Conservation (phyloP, 106 monocot genomes). For the Acanthochlamys bracteata region DNA sequence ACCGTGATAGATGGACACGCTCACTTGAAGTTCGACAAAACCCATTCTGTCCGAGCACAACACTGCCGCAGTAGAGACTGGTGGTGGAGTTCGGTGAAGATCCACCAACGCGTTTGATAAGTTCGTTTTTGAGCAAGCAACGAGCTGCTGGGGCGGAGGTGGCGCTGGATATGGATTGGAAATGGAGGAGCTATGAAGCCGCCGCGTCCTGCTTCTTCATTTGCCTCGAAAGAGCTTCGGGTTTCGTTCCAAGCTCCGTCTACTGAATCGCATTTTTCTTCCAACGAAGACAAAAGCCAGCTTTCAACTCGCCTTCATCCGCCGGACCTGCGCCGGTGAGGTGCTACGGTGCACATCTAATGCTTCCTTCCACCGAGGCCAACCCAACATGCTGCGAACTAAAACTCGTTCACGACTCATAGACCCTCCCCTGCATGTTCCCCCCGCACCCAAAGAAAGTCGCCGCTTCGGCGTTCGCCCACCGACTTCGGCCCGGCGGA, state of each 20-base stretch:
- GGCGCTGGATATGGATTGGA: conserved; percentile 56
- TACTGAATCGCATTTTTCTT: conserved; percentile 5
- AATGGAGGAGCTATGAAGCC: conserved; percentile 52
- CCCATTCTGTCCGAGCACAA: no score
- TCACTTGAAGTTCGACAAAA: no score
- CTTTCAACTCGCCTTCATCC: neutral
- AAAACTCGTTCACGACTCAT: conserved; percentile 7
- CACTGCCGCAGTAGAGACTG: no score
- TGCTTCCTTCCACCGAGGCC: conserved; percentile 1
- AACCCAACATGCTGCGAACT: conserved; percentile 2
- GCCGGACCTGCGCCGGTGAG: neutral
- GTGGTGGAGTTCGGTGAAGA: conserved; percentile 1
- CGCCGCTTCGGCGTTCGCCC: no score
- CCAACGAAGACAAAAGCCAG: conserved; percentile 12
- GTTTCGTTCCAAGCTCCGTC: conserved; percentile 44
- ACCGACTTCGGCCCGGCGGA: no score
- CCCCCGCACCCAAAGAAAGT: no score
- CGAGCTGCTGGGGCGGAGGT: conserved; percentile 25
- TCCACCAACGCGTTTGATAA: conserved; percentile 43
- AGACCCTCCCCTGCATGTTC: conserved; percentile 4
- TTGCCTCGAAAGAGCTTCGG: conserved; percentile 38
- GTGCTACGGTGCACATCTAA: conserved; percentile 9
- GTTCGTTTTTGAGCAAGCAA: conserved; percentile 36
- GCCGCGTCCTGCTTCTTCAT: neutral
- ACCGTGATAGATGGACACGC: no score